phyloP scores from a whole-genome alignment of 257 asterid species.

The Datura wrightii region DNA sequence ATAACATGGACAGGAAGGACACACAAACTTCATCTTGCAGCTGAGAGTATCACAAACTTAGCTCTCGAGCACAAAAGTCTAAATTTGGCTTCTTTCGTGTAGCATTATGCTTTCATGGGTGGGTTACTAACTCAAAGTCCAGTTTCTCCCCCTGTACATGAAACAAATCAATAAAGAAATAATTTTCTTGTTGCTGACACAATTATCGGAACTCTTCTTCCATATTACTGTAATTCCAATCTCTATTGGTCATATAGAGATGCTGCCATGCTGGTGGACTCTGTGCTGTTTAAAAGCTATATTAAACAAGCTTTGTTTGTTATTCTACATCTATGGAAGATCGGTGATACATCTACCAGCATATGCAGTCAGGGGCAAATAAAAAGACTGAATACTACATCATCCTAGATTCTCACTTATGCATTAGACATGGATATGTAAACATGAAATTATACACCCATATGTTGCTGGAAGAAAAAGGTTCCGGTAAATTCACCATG shows the following conservation, averaged over 20 bases:
- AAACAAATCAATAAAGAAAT: conserved; percentile 22
- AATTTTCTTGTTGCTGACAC: not conserved
- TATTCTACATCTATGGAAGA: not conserved
- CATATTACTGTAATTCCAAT: not conserved
- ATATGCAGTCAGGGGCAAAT: not conserved
- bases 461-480: not conserved
- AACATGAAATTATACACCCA: not conserved
- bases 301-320: not conserved
- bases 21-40: not conserved
- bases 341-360: not conserved
- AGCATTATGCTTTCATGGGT: conserved; percentile 21
- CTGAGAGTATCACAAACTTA: conserved; percentile 10
- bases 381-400: not conserved
- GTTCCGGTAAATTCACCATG: not conserved
- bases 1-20: not conserved
- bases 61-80: conserved; percentile 14
- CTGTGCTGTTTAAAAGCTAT: not conserved
- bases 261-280: not conserved
- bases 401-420: not conserved
- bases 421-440: not conserved
- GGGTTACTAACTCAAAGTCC: conserved; percentile 8
- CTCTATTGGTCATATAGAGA: not conserved
- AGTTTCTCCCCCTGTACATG: not conserved
- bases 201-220: conserved; percentile 2
- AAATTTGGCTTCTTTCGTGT: not conserved